A percentile compares a stretch with the other conserved stretches of the same genome.
phyloP scores from a whole-genome alignment of 257 asterid species.

The Knoxia roxburghii region DNA sequence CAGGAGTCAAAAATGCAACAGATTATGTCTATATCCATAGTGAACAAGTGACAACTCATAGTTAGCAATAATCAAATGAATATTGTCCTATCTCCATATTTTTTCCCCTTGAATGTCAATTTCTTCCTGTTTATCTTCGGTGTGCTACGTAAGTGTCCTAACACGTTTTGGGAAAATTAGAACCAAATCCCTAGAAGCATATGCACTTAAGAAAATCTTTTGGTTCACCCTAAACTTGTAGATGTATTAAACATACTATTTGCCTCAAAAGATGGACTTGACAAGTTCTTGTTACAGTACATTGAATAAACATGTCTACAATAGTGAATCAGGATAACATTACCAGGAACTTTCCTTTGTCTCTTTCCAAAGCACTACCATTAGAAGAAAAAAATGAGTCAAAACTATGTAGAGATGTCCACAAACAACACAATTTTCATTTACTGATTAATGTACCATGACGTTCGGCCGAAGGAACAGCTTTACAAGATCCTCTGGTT shows the following conservation, averaged over 20 bases:
- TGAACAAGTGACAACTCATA: neutral
- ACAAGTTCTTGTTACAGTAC: neutral
- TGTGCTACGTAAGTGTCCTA: neutral
- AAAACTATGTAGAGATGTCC: neutral
- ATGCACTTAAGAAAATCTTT: neutral
- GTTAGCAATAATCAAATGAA: neutral
- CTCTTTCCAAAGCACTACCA: conserved; percentile 81
- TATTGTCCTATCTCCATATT: neutral
- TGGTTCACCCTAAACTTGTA: neutral
- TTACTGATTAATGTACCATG: conserved; percentile 42
- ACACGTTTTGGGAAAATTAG: neutral
- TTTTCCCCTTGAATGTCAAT: neutral
- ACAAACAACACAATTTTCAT: neutral
- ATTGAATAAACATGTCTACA: neutral
- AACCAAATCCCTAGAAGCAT: neutral
- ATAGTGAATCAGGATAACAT: neutral
- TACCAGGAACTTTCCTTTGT: conserved; percentile 55
- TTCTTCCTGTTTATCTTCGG: neutral
- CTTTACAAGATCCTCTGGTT: conserved; percentile 93
- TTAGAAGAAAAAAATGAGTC: conserved; percentile 19
- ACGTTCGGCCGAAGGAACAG: conserved; percentile 78
- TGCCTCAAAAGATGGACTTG: neutral
- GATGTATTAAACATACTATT: neutral
- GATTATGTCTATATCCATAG: neutral
- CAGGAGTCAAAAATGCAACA: neutral